Percentiles rank a stretch among this genome's conserved stretches.
These are phyloP conservation scores for Hanseniaspora lindneri DNA, from an alignment of 805 yeast genomes.

Conservation along the genomic window DNA sequence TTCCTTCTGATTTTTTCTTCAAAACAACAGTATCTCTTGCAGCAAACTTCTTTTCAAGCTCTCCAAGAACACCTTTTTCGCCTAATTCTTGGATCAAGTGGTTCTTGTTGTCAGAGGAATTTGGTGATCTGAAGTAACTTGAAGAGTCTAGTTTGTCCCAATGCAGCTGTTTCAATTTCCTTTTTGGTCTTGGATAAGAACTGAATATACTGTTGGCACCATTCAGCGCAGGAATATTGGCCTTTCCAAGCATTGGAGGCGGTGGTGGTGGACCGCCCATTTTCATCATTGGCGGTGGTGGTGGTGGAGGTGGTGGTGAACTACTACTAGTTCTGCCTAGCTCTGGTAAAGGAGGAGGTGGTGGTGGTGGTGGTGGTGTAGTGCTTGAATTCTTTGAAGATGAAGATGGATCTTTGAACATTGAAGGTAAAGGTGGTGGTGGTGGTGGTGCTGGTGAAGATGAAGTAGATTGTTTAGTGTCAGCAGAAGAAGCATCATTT, in stretches of 20 bases:
- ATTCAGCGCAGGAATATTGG: constrained; percentile 21
- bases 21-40: constrained; percentile 55
- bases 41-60: constrained; percentile 76
- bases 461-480: not conserved
- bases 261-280: constrained; percentile 25
- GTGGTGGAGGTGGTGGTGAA: constrained; percentile 27
- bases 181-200: constrained; percentile 53
- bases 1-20: constrained; percentile 29
- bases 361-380: constrained; percentile 27
- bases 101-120: not conserved
- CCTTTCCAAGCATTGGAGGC: constrained; percentile 26
- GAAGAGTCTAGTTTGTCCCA: constrained; percentile 90
- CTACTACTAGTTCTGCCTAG: constrained; percentile 18
- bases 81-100: constrained; percentile 46
- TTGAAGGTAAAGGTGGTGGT: constrained; percentile 1
- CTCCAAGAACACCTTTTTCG: constrained; percentile 68
- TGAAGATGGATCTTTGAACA: too few species aligned
- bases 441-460: constrained; percentile 18
- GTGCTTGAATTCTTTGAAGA: not conserved
- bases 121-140: constrained; percentile 44
- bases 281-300: constrained; percentile 3
- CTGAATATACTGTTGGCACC: constrained; percentile 30
- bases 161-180: constrained; percentile 83
- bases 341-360: constrained; percentile 18
- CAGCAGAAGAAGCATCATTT: not conserved